Conservation (phyloP, 345 rosid species). For the Geranium brycei region DNA sequence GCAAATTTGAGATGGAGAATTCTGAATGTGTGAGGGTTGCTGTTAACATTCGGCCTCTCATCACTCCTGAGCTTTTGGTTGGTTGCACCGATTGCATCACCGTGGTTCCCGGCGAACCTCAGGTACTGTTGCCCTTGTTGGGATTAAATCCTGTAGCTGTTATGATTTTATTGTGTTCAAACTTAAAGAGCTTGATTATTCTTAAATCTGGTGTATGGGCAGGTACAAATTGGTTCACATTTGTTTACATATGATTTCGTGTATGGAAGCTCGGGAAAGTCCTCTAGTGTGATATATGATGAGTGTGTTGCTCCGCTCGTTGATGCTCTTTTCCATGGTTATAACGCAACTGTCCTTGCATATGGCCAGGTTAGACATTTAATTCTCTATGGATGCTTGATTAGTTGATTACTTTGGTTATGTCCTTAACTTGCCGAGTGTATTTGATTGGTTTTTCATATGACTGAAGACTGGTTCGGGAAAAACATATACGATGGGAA, state of each 20-base stretch:
- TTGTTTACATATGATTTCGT: constrained; percentile 73
- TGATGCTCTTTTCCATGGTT: constrained; percentile 74
- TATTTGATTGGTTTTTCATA: background rate
- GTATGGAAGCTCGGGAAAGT: constrained; percentile 40
- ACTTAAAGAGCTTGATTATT: too few relatives aligned
- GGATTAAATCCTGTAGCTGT: too few relatives aligned
- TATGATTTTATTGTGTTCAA: too few relatives aligned
- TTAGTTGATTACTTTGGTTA: background rate
- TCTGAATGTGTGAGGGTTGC: constrained; percentile 72
- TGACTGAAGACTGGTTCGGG: constrained; percentile 75
- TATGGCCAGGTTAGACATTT: constrained; percentile 65
- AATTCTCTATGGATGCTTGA: background rate
- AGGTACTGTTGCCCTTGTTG: constrained; percentile 26
- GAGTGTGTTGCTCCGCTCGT: constrained; percentile 81
- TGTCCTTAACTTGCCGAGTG: background rate
- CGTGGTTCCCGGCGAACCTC: constrained; percentile 71
- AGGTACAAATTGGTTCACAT: constrained; percentile 89
- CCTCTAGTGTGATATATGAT: constrained; percentile 35
- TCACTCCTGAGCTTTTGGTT: constrained; percentile 69
- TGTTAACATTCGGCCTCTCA: constrained; percentile 75
- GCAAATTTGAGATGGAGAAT: constrained; percentile 30
- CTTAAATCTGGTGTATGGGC: background rate
- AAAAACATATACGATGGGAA: constrained; percentile 93
- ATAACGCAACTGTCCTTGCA: constrained; percentile 89
- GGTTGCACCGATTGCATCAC: constrained; percentile 91